These are phyloP conservation scores for Purpureocillium takamizusanense DNA, from an alignment of 2,329 filamentous ascomycete genomes.

Conservation along the genomic window DNA sequence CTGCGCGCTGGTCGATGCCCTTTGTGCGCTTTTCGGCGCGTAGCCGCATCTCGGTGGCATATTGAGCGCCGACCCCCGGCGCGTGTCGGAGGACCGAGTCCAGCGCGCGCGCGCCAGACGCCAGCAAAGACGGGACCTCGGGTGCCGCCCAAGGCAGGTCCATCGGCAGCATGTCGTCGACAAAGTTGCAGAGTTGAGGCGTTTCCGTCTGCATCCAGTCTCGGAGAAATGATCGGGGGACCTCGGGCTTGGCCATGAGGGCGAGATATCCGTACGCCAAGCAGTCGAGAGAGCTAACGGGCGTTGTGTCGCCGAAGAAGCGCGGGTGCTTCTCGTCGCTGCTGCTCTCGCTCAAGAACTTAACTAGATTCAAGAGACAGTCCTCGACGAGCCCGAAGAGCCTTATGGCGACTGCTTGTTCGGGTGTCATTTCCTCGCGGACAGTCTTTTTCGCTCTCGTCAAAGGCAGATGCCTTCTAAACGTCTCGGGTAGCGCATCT, in stretches of 20 bases:
- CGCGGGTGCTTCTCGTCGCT: slow-evolving; percentile 14
- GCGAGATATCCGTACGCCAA: slow-evolving; percentile 71
- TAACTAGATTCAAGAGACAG: slow-evolving; percentile 62
- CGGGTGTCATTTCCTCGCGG: slow-evolving; percentile 54
- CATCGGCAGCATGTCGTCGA: slow-evolving; percentile 18
- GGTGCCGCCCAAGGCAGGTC: slow-evolving; percentile 18
- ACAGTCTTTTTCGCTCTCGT: slow-evolving; percentile 45
- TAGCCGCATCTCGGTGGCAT: slow-evolving; percentile 26
- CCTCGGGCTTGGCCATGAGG: slow-evolving; percentile 51
- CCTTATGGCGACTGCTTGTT: slow-evolving; percentile 65
- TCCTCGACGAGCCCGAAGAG: slow-evolving; percentile 64
- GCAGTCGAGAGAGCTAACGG: slow-evolving; percentile 54
- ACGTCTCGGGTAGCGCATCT: slow-evolving; percentile 28
- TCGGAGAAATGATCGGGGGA: slow-evolving; percentile 31
- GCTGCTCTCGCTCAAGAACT: slow-evolving; percentile 29
- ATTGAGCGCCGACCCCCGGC: slow-evolving; percentile 25
- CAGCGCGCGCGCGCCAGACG: slow-evolving; percentile 19
- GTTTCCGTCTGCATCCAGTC: slow-evolving; percentile 28
- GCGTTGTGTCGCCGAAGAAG: slow-evolving; percentile 19
- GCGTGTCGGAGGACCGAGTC: slow-evolving; percentile 25
- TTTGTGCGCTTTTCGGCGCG: slow-evolving; percentile 21
- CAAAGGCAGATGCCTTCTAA: slow-evolving; percentile 27
- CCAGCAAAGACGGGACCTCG: slow-evolving; percentile 11
- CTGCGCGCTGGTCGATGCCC: slow-evolving; percentile 21
- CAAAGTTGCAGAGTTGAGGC: slow-evolving; percentile 20